A percentile compares a stretch with the other conserved stretches of the same genome.
Evolutionary conservation across 176 grass and related monocot species (phyloP).

Genomic region (Ensete glaucum): DNA sequence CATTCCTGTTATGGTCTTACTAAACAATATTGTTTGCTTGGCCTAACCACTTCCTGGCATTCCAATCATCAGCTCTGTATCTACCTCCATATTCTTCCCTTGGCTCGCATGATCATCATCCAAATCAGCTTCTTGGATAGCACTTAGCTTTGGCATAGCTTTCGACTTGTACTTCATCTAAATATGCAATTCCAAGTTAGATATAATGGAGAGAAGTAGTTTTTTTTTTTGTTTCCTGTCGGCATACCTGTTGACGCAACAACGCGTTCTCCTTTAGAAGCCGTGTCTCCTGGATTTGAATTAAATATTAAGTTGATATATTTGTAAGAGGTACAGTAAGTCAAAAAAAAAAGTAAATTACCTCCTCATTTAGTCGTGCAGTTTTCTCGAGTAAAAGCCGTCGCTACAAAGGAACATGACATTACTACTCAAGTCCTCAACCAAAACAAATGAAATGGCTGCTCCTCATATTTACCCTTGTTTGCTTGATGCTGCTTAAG

Average conservation of each 20-base stretch:
- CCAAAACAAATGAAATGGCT: conserved; percentile 3
- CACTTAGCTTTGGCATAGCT: conserved; percentile 27
- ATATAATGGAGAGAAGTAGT: not conserved
- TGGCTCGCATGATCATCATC: not conserved
- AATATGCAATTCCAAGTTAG: not conserved
- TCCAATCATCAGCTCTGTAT: conserved; percentile 70
- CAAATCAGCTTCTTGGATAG: not conserved
- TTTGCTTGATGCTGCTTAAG: conserved; percentile 45
- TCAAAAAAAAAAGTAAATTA: conserved; percentile 5
- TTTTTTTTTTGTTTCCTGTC: not conserved
- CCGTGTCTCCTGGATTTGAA: conserved; percentile 36
- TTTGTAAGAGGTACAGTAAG: not conserved
- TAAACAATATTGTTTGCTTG: not conserved
- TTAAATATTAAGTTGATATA: not conserved
- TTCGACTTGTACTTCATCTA: conserved; percentile 22
- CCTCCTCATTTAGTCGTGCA: conserved; percentile 54
- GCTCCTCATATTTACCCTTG: conserved; percentile 38
- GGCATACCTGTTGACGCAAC: conserved; percentile 41
- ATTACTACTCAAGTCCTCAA: not conserved
- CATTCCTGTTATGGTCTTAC: not conserved
- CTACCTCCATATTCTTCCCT: conserved; percentile 30
- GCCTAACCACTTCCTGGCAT: conserved; percentile 20
- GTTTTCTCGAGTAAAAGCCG: conserved; percentile 50
- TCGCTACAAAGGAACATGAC: conserved; percentile 32
- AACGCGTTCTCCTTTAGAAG: conserved; percentile 47